Conservation (phyloP, 805 yeast species). For the Saccharomycopsis sp. region DNA sequence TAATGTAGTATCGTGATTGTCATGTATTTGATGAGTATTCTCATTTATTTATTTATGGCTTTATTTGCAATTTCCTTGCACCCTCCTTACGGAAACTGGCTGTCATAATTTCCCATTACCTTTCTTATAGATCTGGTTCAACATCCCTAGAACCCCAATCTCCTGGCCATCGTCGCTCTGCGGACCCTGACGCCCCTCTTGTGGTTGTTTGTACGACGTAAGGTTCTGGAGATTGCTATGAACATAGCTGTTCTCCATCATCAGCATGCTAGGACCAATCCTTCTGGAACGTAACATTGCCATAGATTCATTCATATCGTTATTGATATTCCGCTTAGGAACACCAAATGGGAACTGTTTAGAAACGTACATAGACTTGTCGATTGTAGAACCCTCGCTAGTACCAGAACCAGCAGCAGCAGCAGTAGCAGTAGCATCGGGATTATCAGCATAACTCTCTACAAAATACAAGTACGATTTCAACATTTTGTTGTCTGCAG, state of each 20-base stretch:
- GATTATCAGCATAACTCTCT: constrained; percentile 65
- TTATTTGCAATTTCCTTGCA: too few species aligned
- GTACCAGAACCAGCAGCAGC: constrained; percentile 4
- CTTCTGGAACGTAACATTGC: neutral
- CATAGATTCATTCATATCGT: neutral
- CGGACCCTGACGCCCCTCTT: neutral
- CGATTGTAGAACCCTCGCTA: constrained; percentile 3
- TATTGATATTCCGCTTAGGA: neutral
- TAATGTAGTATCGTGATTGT: too few species aligned
- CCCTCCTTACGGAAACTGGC: too few species aligned
- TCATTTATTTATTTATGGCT: too few species aligned
- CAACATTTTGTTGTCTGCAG: constrained; percentile 78
- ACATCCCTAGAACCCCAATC: neutral
- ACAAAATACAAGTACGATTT: constrained; percentile 82
- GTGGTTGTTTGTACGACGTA: neutral
- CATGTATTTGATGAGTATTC: too few species aligned
- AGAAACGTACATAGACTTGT: constrained; percentile 12
- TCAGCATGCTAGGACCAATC: neutral
- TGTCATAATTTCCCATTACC: neutral
- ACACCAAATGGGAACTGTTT: constrained; percentile 11
- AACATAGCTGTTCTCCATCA: neutral
- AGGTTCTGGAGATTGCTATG: neutral
- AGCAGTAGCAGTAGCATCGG: constrained; percentile 17
- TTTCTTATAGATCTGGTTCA: neutral
- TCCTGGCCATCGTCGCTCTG: neutral